Evolutionary conservation across 768 basidiomycete species (phyloP).

Genomic region (Roridomyces roridus): DNA sequence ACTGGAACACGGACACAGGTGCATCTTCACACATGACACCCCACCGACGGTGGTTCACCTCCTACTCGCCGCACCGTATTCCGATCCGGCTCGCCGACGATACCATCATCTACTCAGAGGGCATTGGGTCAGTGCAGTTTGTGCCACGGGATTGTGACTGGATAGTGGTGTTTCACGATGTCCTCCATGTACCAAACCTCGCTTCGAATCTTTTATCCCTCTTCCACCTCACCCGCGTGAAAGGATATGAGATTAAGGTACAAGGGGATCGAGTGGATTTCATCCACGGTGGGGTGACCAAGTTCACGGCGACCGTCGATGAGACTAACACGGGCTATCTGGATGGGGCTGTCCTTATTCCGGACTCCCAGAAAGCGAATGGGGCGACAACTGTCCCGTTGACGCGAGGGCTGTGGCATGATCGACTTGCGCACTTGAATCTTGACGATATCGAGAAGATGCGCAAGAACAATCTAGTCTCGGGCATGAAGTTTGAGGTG

Average conservation of each 20-base stretch:
- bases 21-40: constrained; percentile 37
- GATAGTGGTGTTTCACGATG: constrained; percentile 5
- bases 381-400: constrained; percentile 28
- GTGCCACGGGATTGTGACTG: not conserved
- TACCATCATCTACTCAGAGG: constrained; percentile 27
- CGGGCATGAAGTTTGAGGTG: constrained; percentile 29
- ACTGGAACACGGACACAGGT: constrained; percentile 38
- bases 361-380: not conserved
- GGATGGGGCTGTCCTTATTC: too few relatives aligned
- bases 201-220: constrained; percentile 18
- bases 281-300: not conserved
- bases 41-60: constrained; percentile 29
- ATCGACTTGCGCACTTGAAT: constrained; percentile 35
- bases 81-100: constrained; percentile 32
- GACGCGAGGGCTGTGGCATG: constrained; percentile 35
- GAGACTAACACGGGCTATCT: too few relatives aligned
- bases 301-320: too few relatives aligned
- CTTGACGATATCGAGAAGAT: constrained; percentile 23
- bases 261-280: not conserved
- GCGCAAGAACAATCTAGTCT: constrained; percentile 24
- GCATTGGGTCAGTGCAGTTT: constrained; percentile 12
- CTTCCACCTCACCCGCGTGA: constrained; percentile 10
- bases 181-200: constrained; percentile 24
- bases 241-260: constrained; percentile 8
- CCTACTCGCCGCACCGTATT: constrained; percentile 17